These are phyloP conservation scores for Verruconis gallopava DNA, from an alignment of 2,329 filamentous ascomycete species.

Conservation along the genomic window DNA sequence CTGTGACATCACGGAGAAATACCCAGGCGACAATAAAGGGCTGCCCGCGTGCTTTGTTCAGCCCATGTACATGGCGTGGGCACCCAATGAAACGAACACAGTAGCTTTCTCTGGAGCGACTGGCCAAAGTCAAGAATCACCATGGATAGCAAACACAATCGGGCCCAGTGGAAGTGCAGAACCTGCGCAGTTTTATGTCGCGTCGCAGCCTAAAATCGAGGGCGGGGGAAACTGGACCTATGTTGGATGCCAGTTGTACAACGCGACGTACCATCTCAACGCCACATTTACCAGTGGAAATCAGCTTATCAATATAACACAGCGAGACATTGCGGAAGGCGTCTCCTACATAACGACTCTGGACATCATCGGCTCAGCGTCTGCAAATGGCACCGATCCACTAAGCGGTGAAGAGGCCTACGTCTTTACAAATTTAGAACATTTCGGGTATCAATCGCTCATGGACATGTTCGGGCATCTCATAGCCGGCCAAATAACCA, in stretches of 20 bases:
- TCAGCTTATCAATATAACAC: neutral
- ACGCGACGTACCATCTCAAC: conserved; percentile 2
- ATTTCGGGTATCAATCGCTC: conserved; percentile 2
- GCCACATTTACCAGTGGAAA: neutral
- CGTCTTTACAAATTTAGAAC: neutral
- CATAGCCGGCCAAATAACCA: neutral
- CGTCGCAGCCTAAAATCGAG: neutral
- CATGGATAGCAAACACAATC: neutral
- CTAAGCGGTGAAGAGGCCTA: neutral
- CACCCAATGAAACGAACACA: neutral
- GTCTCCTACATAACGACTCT: neutral
- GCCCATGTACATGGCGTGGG: conserved; percentile 3
- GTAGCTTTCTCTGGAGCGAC: too few relatives aligned
- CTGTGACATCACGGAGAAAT: neutral
- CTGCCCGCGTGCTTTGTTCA: neutral
- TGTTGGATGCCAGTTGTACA: neutral
- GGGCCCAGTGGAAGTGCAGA: too few relatives aligned
- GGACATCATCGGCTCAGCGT: neutral
- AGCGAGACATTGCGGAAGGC: neutral
- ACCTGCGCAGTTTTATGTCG: neutral
- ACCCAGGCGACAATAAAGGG: neutral
- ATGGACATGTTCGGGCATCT: neutral
- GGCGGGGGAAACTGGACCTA: neutral
- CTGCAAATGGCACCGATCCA: neutral
- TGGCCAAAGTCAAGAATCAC: neutral